Percentiles rank a stretch among this genome's conserved stretches.
Conservation (phyloP, 1,284 basidiomycete species). For the Microbotryum scabiosae region DNA sequence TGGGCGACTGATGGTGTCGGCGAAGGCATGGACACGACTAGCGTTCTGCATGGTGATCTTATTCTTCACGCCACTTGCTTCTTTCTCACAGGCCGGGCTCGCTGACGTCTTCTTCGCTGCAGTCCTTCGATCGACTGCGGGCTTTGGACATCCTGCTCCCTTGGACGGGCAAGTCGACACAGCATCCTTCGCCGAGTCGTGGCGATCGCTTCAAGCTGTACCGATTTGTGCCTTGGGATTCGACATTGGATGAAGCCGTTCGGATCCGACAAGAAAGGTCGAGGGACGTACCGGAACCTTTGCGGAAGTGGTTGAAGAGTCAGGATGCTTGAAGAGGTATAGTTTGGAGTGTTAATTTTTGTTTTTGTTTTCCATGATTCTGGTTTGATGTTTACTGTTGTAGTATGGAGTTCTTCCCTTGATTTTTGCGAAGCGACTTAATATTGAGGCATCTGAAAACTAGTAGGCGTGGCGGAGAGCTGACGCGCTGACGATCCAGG, state of each 20-base stretch:
- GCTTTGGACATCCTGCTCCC: conserved; percentile 25
- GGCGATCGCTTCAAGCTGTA: conserved; percentile 28
- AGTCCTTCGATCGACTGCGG: conserved; percentile 33
- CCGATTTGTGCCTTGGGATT: conserved; percentile 28
- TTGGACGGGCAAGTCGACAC: conserved; percentile 10
- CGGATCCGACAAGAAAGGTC: conserved; percentile 9
- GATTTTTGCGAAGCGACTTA: too few relatives aligned
- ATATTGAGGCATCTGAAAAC: too few relatives aligned
- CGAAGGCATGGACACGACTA: conserved; percentile 7
- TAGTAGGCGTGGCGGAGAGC: too few relatives aligned
- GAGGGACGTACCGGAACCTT: conserved; percentile 23
- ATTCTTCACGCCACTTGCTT: neutral
- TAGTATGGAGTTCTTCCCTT: too few relatives aligned
- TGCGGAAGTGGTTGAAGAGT: conserved; percentile 30
- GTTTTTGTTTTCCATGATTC: too few relatives aligned
- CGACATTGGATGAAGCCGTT: conserved; percentile 29
- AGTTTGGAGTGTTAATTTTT: too few relatives aligned
- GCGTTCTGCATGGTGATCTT: conserved; percentile 21
- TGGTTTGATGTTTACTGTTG: too few relatives aligned
- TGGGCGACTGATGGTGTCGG: conserved; percentile 6
- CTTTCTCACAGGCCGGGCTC: neutral
- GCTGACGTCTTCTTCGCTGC: neutral
- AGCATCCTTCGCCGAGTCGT: conserved; percentile 7
- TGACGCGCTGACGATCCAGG: too few relatives aligned
- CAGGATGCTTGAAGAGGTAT: conserved; percentile 17